Conservation (phyloP, 1,284 basidiomycete species). For the Cryptococcus jaspeensis region DNA sequence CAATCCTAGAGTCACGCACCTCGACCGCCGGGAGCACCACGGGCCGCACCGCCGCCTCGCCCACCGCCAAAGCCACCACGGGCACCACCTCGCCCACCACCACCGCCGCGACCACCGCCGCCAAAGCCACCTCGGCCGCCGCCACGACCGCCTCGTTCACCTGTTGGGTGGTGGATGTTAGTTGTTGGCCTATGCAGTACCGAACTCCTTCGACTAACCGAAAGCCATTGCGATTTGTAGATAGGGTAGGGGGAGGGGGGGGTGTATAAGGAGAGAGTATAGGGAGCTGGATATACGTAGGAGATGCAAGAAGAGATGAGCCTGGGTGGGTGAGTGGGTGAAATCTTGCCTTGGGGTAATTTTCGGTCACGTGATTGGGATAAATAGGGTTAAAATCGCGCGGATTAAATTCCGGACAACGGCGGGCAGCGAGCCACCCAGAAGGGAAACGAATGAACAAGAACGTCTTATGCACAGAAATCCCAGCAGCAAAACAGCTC, state of each 20-base stretch:
- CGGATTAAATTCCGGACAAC: not conserved
- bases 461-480: too few species aligned
- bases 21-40: slow-evolving; percentile 25
- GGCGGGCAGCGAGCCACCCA: too few species aligned
- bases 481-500: too few species aligned
- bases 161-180: slow-evolving; percentile 29
- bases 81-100: slow-evolving; percentile 42
- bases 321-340: not conserved
- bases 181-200: slow-evolving; percentile 6
- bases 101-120: slow-evolving; percentile 48
- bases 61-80: slow-evolving; percentile 39
- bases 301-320: not conserved
- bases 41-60: slow-evolving; percentile 33
- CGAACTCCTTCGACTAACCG: slow-evolving; percentile 31
- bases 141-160: slow-evolving; percentile 54
- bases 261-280: not conserved
- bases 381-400: not conserved
- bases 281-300: not conserved
- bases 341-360: slow-evolving; percentile 2
- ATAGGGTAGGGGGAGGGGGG: not conserved
- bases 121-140: slow-evolving; percentile 43
- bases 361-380: slow-evolving; percentile 9
- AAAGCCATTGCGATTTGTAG: slow-evolving; percentile 46
- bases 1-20: slow-evolving; percentile 18
- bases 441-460: too few species aligned